Evolutionary conservation across 176 grass and related monocot genomes (phyloP).

Genomic region (Juncus inflexus): DNA sequence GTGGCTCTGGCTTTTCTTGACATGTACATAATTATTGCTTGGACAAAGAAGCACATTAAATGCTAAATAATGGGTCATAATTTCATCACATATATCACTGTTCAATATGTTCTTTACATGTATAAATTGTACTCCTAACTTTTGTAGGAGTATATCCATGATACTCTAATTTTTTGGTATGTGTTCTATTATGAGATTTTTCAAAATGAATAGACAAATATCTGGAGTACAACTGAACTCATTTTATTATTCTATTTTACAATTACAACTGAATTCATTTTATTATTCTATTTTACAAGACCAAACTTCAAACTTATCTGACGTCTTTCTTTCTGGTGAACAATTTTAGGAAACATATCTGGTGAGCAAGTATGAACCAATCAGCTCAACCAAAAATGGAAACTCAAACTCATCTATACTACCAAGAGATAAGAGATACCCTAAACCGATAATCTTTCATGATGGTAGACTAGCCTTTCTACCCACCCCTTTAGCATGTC

Average conservation of each 20-base stretch:
- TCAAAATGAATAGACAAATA: no score
- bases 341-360: conserved; percentile 58
- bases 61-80: no score
- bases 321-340: neutral
- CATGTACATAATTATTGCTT: neutral
- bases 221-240: neutral
- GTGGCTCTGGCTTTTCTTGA: neutral
- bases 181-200: no score
- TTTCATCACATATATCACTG: no score
- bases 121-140: no score
- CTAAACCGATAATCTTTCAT: conserved; percentile 89
- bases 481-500: conserved; percentile 43
- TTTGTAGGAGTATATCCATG: no score
- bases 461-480: conserved; percentile 80
- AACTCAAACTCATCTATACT: conserved; percentile 24
- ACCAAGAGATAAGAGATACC: conserved; percentile 53
- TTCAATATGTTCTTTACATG: no score
- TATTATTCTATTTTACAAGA: neutral
- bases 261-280: neutral
- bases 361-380: conserved; percentile 15
- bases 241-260: neutral
- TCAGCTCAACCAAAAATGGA: conserved; percentile 21
- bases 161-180: no score
- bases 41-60: no score
- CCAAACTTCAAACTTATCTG: neutral